Conservation (phyloP, 345 rosid species). For the Fremontodendron californicum region DNA sequence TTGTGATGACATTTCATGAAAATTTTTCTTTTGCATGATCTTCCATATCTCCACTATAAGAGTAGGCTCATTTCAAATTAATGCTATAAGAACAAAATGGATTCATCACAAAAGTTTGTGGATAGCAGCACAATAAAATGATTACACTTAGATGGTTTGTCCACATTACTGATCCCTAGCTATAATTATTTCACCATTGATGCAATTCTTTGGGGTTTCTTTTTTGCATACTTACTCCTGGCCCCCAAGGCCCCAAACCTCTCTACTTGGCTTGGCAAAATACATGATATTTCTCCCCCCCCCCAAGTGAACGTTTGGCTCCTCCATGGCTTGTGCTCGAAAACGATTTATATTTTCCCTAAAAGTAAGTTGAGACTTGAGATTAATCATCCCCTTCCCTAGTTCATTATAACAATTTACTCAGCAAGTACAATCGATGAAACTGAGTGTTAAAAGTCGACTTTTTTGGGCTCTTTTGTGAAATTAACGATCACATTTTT, state of each 20-base stretch:
- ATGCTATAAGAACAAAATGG: slow-evolving; percentile 9
- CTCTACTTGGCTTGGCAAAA: not conserved
- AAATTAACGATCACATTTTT: not conserved
- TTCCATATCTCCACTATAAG: not conserved
- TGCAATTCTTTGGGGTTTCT: slow-evolving; percentile 14
- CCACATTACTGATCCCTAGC: slow-evolving; percentile 19
- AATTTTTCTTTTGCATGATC: not conserved
- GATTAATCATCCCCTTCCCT: slow-evolving; percentile 16
- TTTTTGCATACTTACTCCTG: slow-evolving; percentile 1
- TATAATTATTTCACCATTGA: slow-evolving; percentile 27
- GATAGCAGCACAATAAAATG: slow-evolving; percentile 17
- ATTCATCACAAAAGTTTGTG: slow-evolving; percentile 11
- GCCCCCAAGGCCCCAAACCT: slow-evolving; percentile 1
- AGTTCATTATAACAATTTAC: slow-evolving; percentile 25
- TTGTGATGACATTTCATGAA: not conserved
- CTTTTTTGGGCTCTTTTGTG: not conserved
- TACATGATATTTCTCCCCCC: slow-evolving; percentile 8
- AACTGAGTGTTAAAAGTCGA: not conserved
- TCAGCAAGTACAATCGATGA: slow-evolving; percentile 17
- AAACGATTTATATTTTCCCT: not conserved
- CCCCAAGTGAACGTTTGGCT: slow-evolving; percentile 30
- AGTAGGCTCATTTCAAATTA: not conserved
- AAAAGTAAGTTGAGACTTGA: not conserved
- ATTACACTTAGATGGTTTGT: slow-evolving; percentile 20
- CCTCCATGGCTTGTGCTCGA: not conserved